Base-by-base conservation (phyloP, 805 yeast genomes). In the Monosporozyma aerobia region DNA sequence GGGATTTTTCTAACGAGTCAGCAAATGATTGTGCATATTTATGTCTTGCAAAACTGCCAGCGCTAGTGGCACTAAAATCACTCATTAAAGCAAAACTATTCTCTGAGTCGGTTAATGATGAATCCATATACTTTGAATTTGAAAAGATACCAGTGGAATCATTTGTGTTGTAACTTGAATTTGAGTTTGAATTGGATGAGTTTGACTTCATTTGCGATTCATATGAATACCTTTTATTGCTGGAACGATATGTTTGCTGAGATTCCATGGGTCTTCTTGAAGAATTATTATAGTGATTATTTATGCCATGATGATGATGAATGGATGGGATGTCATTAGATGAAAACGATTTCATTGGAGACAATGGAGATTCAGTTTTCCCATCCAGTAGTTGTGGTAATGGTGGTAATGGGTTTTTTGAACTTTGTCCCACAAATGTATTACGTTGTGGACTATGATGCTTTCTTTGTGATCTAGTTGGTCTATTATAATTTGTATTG, bases 21-120 rank as follows among this genome's bases (percentile, higher is more conserved):
- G 59, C 55, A 51, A 68, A 64, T 11, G 71, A 63, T 52, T 69
- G 70, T 37, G 82, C 82, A 62, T 72, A 74, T 59, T 78, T 84
- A 64, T 88, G 95, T 62, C 95, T 77, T 47, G 83, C 81, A 54
- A 82, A 81, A 32, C 95, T 86, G 0, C 95, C 95, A 1, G 96
- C 95, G 56, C 94, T 84, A 0, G 96, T 86, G 4, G 96, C 96
- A 70, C 94, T 85, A 56, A 86, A 77, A 64, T 87, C 94, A 37
- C 79, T 76, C 69, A 76, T 65, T 9, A 73, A 63, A 2, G 79
- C 73, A 30, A 75, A 68, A 50, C 76, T 70, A 41, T 65, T 61
- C 44, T 67, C 69, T 51, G 70, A 67, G 14, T 74, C 72, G 14
- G 70, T 61, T 27, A 63, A 58, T 1, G 90, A 83, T 51, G 73